Base-by-base conservation (phyloP, 2,329 filamentous ascomycete species). In the Scedosporium dehoogii region DNA sequence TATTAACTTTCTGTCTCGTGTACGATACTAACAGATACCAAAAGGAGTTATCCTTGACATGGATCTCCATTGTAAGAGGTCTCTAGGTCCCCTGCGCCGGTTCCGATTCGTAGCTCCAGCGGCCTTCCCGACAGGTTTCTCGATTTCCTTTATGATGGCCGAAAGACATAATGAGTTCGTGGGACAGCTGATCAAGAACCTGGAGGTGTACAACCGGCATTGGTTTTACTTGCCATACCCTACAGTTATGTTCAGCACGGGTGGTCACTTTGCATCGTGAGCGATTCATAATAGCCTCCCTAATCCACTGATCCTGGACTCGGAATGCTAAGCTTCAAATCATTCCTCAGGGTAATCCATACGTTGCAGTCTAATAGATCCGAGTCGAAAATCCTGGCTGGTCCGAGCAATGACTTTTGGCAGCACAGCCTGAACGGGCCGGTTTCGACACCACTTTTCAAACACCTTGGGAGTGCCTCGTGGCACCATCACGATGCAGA, bases 221-320 rank as follows among this genome's bases (percentile, higher is more conserved):
- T 77, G 75, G 74, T 68, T 76, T 18, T 69, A 72, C 2, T 64
- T 77, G 38, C 73, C 75, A 0, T 76, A 77, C 58, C 66, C 72
- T 3, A 75, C 74, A 2, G 73, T 77, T 38, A 77, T 77, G 75
- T 77, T 77, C 64, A 76, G 73, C 64, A 76, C 75, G 1, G 74
- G 74, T 12, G 76, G 74, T 48, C 74, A 77, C 63, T 77, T 74
- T 63, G 74, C 73, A 25, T 76, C 74, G 56, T 58, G 29, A 58
- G 56, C 16, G 27, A 21, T 38, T n/a, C 70, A 74, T 66, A 46
- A 71, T 68, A 10, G 25, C 12, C 12, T 55, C 12, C 41, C 12
- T 53, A 23, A 58, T n/a, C n/a, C n/a, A 12, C 33, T 23, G 6
- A 18, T n/a, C 6, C 25, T 59, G 6, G 59, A 55, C 55, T 25